These are phyloP conservation scores for Diaporthe sp. DNA, from an alignment of 2,329 filamentous ascomycete genomes.

Conservation along the genomic window DNA sequence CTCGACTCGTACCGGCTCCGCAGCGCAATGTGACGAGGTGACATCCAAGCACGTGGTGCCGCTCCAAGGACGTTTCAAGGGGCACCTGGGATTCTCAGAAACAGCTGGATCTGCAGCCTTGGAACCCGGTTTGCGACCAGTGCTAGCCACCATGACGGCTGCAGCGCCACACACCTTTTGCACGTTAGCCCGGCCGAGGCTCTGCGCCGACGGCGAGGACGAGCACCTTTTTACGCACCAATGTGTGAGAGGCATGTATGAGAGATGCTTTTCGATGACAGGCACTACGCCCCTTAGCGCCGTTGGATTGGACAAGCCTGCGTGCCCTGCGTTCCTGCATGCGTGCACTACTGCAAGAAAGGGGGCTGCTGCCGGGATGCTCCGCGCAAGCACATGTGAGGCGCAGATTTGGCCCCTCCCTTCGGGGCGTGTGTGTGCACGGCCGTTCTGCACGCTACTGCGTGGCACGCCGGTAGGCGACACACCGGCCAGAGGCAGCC, in stretches of 20 bases:
- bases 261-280: conserved; percentile 7
- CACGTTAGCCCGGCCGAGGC: conserved; percentile 25
- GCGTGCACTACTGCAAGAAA: conserved; percentile 12
- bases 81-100: conserved; percentile 14
- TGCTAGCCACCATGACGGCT: neutral
- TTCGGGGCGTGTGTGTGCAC: neutral
- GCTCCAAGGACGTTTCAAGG: conserved; percentile 29
- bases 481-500: conserved; percentile 17
- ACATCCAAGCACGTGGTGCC: conserved; percentile 29
- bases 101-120: conserved; percentile 25
- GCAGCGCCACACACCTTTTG: conserved; percentile 18
- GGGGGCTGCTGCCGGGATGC: neutral
- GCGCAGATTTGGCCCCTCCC: neutral
- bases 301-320: neutral
- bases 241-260: conserved; percentile 3
- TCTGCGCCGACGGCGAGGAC: conserved; percentile 23
- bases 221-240: conserved; percentile 12
- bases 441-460: conserved; percentile 24
- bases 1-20: conserved; percentile 21
- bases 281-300: conserved; percentile 6
- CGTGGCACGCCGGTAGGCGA: conserved; percentile 14
- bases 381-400: neutral
- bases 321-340: neutral
- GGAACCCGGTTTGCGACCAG: conserved; percentile 6
- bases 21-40: conserved; percentile 21